phyloP scores from a whole-genome alignment of 164 flowering plant genomes.

The Stephania yunnanensis region DNA sequence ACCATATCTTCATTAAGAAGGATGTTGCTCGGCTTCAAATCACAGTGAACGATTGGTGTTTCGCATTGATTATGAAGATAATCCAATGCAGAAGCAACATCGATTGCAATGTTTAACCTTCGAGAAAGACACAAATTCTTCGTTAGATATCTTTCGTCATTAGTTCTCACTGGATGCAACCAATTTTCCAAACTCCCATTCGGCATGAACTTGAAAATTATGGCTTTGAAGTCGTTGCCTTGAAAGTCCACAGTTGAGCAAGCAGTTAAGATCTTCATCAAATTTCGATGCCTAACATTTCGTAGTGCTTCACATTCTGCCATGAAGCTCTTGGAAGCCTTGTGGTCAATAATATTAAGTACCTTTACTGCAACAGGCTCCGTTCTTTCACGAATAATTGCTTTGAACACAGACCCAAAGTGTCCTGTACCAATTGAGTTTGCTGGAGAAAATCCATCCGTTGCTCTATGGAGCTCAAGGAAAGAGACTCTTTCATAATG shows the following conservation, averaged over 20 bases:
- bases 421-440: conserved; percentile 10
- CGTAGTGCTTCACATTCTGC: conserved; percentile 10
- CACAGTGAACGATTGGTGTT: too few species aligned
- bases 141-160: too few species aligned
- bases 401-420: conserved; percentile 10
- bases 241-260: conserved; percentile 14
- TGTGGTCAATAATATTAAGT: not conserved
- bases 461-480: conserved; percentile 1
- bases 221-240: conserved; percentile 15
- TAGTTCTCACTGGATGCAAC: conserved; percentile 1
- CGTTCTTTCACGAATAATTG: not conserved
- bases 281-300: conserved; percentile 7
- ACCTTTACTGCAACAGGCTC: not conserved
- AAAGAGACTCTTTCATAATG: conserved; percentile 6
- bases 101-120: not conserved
- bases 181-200: not conserved
- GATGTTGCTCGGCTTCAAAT: too few species aligned
- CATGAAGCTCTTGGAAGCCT: conserved; percentile 13
- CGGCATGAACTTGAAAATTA: conserved; percentile 11
- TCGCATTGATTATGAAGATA: not conserved
- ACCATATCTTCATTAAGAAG: too few species aligned
- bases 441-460: conserved; percentile 4
- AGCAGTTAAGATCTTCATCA: conserved; percentile 4
- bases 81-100: not conserved
- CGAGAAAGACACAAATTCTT: not conserved